A percentile compares a stretch with the other conserved stretches of the same genome.
Conservation (phyloP, 2,329 filamentous ascomycete genomes). For the Pestalotiopsis sp. region DNA sequence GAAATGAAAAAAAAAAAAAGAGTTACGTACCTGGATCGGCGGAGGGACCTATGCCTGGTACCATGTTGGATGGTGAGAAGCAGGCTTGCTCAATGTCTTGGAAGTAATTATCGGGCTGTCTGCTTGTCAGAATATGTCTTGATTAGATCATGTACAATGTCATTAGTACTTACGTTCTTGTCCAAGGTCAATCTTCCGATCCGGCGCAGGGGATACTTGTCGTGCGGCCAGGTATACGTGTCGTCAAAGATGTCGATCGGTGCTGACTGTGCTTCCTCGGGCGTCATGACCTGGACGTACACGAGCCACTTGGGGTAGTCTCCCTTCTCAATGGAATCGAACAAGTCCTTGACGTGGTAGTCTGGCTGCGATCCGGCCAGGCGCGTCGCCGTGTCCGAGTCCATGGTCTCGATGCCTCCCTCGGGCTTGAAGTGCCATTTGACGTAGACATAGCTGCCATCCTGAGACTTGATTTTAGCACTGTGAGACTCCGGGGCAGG, state of each 20-base stretch:
- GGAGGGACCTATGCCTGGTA: neutral
- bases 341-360: conserved; percentile 63
- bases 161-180: conserved; percentile 44
- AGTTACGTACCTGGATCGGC: neutral
- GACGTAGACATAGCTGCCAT: conserved; percentile 67
- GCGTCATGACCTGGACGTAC: conserved; percentile 66
- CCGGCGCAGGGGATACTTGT: conserved; percentile 61
- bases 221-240: conserved; percentile 71
- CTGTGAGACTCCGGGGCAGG: too few relatives aligned
- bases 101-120: conserved; percentile 62
- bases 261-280: conserved; percentile 62
- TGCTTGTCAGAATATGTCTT: neutral
- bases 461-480: neutral
- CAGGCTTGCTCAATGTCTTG: conserved; percentile 46
- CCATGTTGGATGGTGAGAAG: conserved; percentile 7
- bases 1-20: neutral
- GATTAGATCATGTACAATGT: neutral
- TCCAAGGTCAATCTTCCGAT: conserved; percentile 67
- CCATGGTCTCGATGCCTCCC: conserved; percentile 61
- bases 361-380: conserved; percentile 61
- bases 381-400: conserved; percentile 55
- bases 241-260: conserved; percentile 67
- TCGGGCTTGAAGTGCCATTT: conserved; percentile 50
- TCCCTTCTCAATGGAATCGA: conserved; percentile 60
- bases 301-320: conserved; percentile 64